These are phyloP conservation scores for Paraphaeosphaeria minitans DNA, from an alignment of 2,329 filamentous ascomycete species.

Conservation along the genomic window DNA sequence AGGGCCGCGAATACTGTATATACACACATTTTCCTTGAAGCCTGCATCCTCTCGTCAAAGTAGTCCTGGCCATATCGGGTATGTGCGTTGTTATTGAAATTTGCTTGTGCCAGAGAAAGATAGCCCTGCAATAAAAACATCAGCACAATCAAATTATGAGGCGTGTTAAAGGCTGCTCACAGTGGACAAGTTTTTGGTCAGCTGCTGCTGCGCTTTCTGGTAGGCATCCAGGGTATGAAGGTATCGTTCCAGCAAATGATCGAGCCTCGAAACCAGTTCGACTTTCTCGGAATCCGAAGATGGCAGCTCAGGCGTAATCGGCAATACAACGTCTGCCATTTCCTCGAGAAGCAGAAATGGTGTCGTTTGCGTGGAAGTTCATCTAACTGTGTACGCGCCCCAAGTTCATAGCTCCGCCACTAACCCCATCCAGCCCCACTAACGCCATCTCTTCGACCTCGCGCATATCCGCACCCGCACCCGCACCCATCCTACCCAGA, in stretches of 20 bases:
- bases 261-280: constrained; percentile 56
- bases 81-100: constrained; percentile 70
- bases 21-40: constrained; percentile 56
- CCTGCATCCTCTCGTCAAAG: constrained; percentile 77
- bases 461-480: no score
- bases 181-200: constrained; percentile 60
- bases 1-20: not conserved
- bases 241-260: constrained; percentile 68
- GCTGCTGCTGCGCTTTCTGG: constrained; percentile 60
- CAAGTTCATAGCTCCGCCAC: constrained; percentile 7
- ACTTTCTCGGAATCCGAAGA: constrained; percentile 20
- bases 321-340: constrained; percentile 18
- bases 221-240: constrained; percentile 71
- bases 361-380: not conserved
- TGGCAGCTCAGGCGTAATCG: not conserved
- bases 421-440: constrained; percentile 10
- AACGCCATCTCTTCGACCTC: constrained; percentile 7
- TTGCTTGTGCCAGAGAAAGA: constrained; percentile 70
- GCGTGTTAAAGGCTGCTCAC: constrained; percentile 46
- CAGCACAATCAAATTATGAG: not conserved
- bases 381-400: not conserved
- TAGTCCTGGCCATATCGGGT: constrained; percentile 70
- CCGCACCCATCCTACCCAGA: constrained; percentile 6
- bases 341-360: not conserved
- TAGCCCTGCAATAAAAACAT: constrained; percentile 44